Evolutionary conservation across 192 early-diverging fungal genomes (phyloP).

Genomic region (Umbelopsis ramanniana): DNA sequence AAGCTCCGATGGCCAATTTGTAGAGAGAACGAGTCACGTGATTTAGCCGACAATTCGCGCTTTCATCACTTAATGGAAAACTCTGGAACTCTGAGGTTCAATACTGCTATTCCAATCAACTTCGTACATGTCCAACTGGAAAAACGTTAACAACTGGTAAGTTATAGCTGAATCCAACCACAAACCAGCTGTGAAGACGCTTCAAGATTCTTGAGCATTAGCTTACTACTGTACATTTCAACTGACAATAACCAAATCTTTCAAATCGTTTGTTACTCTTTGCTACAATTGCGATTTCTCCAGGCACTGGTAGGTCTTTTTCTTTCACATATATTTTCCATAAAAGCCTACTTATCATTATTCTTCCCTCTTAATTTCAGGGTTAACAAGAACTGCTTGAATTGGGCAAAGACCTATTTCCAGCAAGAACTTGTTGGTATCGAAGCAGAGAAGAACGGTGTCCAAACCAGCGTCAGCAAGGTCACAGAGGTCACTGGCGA

Average conservation of each 20-base stretch:
- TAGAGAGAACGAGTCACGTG: neutral
- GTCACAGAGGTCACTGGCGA: constrained; percentile 81
- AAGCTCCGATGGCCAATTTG: too few relatives aligned
- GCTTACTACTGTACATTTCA: neutral
- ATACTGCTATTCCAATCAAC: constrained; percentile 18
- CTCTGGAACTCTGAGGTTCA: constrained; percentile 24
- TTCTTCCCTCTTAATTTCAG: constrained; percentile 42
- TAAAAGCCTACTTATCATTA: neutral
- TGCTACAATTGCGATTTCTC: too few relatives aligned
- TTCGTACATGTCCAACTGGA: constrained; percentile 69
- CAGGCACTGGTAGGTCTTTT: constrained; percentile 47
- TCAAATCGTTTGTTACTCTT: neutral
- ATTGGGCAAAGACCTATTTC: constrained; percentile 90
- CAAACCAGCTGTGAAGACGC: neutral
- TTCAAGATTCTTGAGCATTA: neutral
- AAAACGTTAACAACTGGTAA: constrained; percentile 72
- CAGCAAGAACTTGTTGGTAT: constrained; percentile 62
- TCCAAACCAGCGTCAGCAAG: constrained; percentile 58
- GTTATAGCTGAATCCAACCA: neutral
- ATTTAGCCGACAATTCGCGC: neutral
- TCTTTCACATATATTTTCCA: neutral
- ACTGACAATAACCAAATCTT: neutral
- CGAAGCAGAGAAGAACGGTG: constrained; percentile 56
- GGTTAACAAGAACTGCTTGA: constrained; percentile 93
- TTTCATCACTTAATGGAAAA: constrained; percentile 15